Conservation (phyloP, 2,329 filamentous ascomycete species). For the Alternaria angustiovoidea region DNA sequence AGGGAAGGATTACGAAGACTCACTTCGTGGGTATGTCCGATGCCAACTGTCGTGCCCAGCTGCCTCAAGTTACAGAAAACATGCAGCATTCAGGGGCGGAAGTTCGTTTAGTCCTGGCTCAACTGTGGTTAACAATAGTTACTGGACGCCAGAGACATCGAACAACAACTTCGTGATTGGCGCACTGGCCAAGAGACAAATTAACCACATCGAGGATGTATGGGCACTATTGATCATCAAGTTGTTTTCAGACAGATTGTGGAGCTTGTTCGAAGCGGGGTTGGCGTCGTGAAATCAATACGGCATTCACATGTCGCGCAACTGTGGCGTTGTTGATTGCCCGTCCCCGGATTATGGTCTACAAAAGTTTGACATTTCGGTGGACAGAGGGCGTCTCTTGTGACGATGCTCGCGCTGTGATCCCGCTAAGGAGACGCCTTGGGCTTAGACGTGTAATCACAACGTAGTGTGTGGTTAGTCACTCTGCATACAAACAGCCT, state of each 20-base stretch:
- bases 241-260: conserved; percentile 18
- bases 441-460: conserved; percentile 28
- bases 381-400: conserved; percentile 31
- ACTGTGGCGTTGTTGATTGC: conserved; percentile 47
- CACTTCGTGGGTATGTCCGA: conserved; percentile 26
- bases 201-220: conserved; percentile 14
- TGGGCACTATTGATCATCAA: conserved; percentile 18
- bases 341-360: conserved; percentile 32
- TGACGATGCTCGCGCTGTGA: conserved; percentile 44
- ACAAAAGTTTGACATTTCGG: conserved; percentile 30
- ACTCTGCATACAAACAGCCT: conserved; percentile 30
- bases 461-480: conserved; percentile 25
- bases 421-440: conserved; percentile 18
- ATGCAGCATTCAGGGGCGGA: conserved; percentile 42
- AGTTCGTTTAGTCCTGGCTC: conserved; percentile 7
- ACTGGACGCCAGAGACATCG: conserved; percentile 25
- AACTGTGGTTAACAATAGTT: conserved; percentile 5
- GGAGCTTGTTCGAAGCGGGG: conserved; percentile 21
- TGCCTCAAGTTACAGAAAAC: conserved; percentile 45
- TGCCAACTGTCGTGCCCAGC: conserved; percentile 40
- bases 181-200: conserved; percentile 26
- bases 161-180: conserved; percentile 26
- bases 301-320: conserved; percentile 40
- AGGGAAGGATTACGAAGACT: conserved; percentile 35
- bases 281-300: conserved; percentile 39